phyloP scores from a whole-genome alignment of 495 filamentous ascomycete species.

The Tuber umbilicatum region DNA sequence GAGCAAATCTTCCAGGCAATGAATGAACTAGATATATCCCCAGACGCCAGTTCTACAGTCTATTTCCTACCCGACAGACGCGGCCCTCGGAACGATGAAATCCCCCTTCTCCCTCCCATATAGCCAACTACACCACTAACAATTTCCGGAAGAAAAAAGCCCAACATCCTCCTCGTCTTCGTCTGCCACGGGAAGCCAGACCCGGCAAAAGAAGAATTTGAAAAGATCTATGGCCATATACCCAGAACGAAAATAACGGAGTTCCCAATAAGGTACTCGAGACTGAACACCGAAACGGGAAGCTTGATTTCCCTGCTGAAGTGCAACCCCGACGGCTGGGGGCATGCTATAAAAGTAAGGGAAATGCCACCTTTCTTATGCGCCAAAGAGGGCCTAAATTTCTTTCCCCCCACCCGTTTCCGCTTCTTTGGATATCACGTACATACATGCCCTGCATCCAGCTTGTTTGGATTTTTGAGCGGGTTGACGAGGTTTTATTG shows the following conservation, averaged over 20 bases:
- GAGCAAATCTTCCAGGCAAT: conserved; percentile 7
- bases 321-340: not conserved
- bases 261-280: not conserved
- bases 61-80: conserved; percentile 10
- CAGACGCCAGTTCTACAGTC: not conserved
- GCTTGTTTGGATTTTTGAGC: no score
- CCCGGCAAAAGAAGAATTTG: not conserved
- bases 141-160: not conserved
- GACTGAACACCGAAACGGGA: not conserved
- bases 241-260: not conserved
- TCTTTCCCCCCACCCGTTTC: not conserved
- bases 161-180: not conserved
- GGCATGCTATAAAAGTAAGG: no score
- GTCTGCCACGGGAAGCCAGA: not conserved
- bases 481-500: not conserved
- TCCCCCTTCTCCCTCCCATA: not conserved
- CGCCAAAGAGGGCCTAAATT: not conserved
- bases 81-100: not conserved
- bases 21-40: conserved; percentile 53
- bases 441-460: not conserved
- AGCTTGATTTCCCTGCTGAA: not conserved
- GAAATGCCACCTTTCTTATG: no score
- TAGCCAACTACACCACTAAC: not conserved
- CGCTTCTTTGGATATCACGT: not conserved
- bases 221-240: conserved; percentile 13